Evolutionary conservation across 148 eudicot genomes (phyloP).

Genomic region (Amaranthus palmeri): DNA sequence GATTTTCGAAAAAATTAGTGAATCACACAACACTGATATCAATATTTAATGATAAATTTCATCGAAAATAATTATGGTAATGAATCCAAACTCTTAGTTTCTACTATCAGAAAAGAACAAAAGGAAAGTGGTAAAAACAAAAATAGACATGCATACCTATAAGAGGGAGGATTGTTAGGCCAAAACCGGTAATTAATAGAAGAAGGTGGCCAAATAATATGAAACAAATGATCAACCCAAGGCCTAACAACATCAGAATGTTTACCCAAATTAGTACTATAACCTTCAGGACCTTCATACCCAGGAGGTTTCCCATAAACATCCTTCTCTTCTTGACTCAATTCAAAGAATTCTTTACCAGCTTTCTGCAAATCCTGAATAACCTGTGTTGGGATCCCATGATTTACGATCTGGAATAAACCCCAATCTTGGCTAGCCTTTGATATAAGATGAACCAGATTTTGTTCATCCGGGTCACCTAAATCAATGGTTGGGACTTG

Average conservation of each 20-base stretch:
- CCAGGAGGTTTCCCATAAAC: conserved; percentile 39
- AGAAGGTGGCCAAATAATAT: conserved; percentile 70
- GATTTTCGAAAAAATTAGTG: too few relatives aligned
- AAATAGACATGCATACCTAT: conserved; percentile 35
- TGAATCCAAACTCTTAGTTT: neutral
- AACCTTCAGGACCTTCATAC: conserved; percentile 48
- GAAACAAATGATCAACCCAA: conserved; percentile 91
- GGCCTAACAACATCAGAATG: neutral
- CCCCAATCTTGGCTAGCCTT: conserved; percentile 51
- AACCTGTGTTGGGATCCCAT: conserved; percentile 38
- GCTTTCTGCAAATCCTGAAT: conserved; percentile 31
- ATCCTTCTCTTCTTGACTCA: conserved; percentile 53
- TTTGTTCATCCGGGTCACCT: conserved; percentile 14
- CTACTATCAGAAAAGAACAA: neutral
- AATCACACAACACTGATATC: too few relatives aligned
- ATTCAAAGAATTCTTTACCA: conserved; percentile 47
- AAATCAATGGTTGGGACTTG: conserved; percentile 45
- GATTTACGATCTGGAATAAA: conserved; percentile 46
- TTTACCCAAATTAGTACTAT: conserved; percentile 42
- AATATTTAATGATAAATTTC: too few relatives aligned
- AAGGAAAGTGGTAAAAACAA: neutral
- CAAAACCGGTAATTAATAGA: conserved; percentile 53
- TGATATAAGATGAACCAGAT: conserved; percentile 19
- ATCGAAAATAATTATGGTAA: too few relatives aligned
- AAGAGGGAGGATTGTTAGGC: conserved; percentile 72